These are phyloP conservation scores for Phialophora chinensis DNA, from an alignment of 2,329 filamentous ascomycete species.

Conservation along the genomic window DNA sequence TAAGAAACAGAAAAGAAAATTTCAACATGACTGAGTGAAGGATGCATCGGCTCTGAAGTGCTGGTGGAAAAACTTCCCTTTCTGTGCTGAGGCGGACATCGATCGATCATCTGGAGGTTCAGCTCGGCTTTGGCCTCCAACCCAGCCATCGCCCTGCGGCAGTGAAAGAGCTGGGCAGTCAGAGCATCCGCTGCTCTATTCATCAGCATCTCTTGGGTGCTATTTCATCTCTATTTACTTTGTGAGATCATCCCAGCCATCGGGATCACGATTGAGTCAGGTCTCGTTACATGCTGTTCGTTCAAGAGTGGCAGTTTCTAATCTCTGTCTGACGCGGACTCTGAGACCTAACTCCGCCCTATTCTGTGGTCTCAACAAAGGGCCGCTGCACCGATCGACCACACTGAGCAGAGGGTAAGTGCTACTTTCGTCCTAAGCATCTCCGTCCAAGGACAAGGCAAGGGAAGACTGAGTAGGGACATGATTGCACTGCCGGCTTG, in stretches of 20 bases:
- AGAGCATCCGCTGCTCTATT: background rate
- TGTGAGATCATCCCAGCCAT: background rate
- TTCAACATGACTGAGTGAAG: slow-evolving; percentile 4
- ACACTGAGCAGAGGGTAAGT: background rate
- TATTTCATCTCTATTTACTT: background rate
- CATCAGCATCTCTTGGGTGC: background rate
- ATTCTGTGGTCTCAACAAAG: background rate
- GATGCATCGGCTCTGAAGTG: background rate
- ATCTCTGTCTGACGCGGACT: slow-evolving; percentile 14
- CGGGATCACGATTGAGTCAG: background rate
- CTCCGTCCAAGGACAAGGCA: background rate
- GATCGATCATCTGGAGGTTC: slow-evolving; percentile 11
- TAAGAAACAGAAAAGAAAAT: background rate
- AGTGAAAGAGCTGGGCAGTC: background rate
- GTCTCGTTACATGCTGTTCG: background rate
- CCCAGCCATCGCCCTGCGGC: slow-evolving; percentile 7
- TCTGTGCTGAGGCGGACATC: slow-evolving; percentile 10
- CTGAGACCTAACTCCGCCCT: slow-evolving; percentile 3
- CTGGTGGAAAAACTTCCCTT: slow-evolving; percentile 4
- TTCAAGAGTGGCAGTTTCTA: background rate
- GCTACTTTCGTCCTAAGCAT: background rate
- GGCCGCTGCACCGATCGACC: background rate
- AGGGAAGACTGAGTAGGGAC: background rate
- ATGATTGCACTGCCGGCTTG: background rate
- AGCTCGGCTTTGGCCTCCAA: background rate